These are phyloP conservation scores for Rhododendron vialii DNA, from an alignment of 148 eudicot species.

Conservation along the genomic window DNA sequence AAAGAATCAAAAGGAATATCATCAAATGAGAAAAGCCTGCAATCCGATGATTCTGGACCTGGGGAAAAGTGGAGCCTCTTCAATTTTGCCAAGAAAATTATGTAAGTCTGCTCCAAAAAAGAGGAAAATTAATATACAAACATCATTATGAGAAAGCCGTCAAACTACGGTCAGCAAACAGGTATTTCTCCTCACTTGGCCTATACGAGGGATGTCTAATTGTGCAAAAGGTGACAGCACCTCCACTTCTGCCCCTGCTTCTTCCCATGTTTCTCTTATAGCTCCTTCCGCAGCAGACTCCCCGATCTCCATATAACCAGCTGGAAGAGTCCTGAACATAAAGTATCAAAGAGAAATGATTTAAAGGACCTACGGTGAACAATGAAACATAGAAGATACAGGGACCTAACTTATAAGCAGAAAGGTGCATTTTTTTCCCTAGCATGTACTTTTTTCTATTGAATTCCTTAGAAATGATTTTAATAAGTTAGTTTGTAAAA, in stretches of 20 bases:
- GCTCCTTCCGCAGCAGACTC: constrained; percentile 98
- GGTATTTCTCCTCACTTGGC: constrained; percentile 60
- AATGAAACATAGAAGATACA: background rate
- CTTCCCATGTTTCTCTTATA: constrained; percentile 87
- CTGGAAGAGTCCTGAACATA: constrained; percentile 82
- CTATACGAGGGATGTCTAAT: constrained; percentile 92
- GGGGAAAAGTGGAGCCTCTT: constrained; percentile 85
- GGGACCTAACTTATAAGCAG: background rate
- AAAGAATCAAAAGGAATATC: constrained; percentile 86
- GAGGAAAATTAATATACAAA: constrained; percentile 17
- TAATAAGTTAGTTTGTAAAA: background rate
- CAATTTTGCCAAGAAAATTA: constrained; percentile 84
- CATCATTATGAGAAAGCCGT: background rate
- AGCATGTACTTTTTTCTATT: background rate
- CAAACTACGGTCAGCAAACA: background rate
- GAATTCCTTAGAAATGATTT: background rate
- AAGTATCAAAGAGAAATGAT: constrained; percentile 1
- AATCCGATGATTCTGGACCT: constrained; percentile 91
- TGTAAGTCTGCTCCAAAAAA: constrained; percentile 63
- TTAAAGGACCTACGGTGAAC: background rate
- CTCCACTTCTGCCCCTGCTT: constrained; percentile 89
- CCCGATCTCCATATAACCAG: constrained; percentile 97
- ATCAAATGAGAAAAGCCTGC: constrained; percentile 68
- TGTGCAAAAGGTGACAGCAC: constrained; percentile 82
- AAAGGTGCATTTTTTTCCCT: background rate